A percentile compares a stretch with the other conserved stretches of the same genome.
Evolutionary conservation across 306 rosid species (phyloP).

Genomic region (Citrullus colocynthis): DNA sequence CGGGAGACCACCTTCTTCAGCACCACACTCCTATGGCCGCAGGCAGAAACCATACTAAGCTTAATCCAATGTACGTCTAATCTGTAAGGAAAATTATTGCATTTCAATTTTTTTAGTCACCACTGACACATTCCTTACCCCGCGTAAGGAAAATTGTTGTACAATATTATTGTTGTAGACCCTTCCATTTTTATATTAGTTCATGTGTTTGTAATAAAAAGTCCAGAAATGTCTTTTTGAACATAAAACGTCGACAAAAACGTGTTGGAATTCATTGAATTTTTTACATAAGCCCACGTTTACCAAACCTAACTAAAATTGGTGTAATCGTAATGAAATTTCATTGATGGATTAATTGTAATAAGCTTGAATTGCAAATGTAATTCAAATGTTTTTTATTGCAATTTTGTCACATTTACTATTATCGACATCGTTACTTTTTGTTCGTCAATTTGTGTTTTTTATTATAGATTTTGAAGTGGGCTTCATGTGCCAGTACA

Average conservation of each 20-base stretch:
- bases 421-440: too few relatives aligned
- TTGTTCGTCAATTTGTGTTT: too few relatives aligned
- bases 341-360: too few relatives aligned
- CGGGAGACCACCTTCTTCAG: constrained; percentile 38
- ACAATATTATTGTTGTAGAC: not conserved
- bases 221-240: not conserved
- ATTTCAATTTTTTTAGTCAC: not conserved
- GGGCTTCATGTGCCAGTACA: too few relatives aligned
- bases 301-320: too few relatives aligned
- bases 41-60: constrained; percentile 11
- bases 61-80: not conserved
- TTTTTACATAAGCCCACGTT: too few relatives aligned
- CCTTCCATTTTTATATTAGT: not conserved
- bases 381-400: too few relatives aligned
- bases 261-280: not conserved
- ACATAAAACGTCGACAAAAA: not conserved
- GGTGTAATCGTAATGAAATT: too few relatives aligned
- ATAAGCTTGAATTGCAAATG: too few relatives aligned
- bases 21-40: constrained; percentile 31
- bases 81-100: not conserved
- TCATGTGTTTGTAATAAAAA: not conserved
- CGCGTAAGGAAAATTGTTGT: not conserved
- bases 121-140: not conserved
- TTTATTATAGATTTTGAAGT: too few relatives aligned
- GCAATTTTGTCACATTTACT: too few relatives aligned